Conservation (phyloP, 2,329 filamentous ascomycete species). For the Pezicula radicicola region DNA sequence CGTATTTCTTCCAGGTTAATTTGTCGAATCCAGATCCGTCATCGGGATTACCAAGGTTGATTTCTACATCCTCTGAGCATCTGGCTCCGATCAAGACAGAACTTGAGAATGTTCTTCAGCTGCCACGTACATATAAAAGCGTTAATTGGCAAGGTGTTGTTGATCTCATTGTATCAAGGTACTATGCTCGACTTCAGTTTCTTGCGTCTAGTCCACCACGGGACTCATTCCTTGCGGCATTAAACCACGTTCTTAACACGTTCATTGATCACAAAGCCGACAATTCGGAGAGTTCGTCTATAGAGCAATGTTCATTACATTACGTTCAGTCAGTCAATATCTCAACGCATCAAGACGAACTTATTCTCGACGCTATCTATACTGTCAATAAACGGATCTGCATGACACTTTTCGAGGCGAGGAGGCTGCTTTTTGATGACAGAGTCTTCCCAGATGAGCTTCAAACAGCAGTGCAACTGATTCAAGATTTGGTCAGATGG, state of each 20-base stretch:
- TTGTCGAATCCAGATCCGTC: constrained; percentile 21
- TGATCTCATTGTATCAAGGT: constrained; percentile 64
- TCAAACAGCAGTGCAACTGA: neutral
- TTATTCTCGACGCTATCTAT: constrained; percentile 42
- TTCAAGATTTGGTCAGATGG: constrained; percentile 39
- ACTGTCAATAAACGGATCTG: constrained; percentile 39
- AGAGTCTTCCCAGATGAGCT: neutral
- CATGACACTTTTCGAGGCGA: constrained; percentile 22
- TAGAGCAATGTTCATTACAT: constrained; percentile 44
- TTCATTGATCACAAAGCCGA: constrained; percentile 41
- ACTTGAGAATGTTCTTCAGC: constrained; percentile 39
- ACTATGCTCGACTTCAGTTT: constrained; percentile 48
- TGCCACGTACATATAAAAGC: constrained; percentile 15
- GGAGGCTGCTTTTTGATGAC: constrained; percentile 8
- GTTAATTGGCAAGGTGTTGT: constrained; percentile 60
- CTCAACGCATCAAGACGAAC: constrained; percentile 38
- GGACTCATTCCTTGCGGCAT: constrained; percentile 31
- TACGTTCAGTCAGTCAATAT: constrained; percentile 33
- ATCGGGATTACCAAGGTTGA: constrained; percentile 18
- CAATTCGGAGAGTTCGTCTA: constrained; percentile 33
- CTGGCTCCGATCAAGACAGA: constrained; percentile 38
- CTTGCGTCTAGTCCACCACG: constrained; percentile 9
- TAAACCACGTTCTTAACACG: constrained; percentile 37
- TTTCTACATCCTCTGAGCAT: constrained; percentile 24
- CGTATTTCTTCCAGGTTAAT: constrained; percentile 24